Percentiles rank a stretch among this genome's conserved stretches.
phyloP scores from a whole-genome alignment of 148 eudicot species.

The Nepenthes gracilis region DNA sequence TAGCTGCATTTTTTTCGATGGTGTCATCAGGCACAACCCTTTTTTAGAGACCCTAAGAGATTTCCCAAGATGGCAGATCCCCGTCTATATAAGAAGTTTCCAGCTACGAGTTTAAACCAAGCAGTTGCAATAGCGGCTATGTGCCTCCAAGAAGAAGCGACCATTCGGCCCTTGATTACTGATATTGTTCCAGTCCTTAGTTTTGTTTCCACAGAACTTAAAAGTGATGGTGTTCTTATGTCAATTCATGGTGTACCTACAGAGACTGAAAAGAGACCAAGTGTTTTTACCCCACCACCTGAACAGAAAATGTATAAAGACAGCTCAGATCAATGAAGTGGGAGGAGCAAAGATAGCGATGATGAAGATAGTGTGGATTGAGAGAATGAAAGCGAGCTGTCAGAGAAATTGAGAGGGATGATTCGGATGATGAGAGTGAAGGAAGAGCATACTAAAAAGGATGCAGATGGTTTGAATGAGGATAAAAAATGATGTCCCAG shows the following conservation, averaged over 20 bases:
- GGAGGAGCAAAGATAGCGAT: constrained; percentile 5
- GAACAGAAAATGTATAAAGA: constrained; percentile 7
- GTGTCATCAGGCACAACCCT: constrained; percentile 38
- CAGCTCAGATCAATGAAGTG: neutral
- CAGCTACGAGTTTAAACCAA: constrained; percentile 35
- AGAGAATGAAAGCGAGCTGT: constrained; percentile 3
- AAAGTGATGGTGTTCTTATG: neutral
- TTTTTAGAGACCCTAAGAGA: constrained; percentile 34
- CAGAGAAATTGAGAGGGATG: constrained; percentile 4
- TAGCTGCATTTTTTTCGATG: neutral
- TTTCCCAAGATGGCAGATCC: constrained; percentile 50
- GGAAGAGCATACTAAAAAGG: neutral
- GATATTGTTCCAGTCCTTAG: constrained; percentile 38
- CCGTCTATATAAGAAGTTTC: constrained; percentile 20
- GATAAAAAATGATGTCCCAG: neutral
- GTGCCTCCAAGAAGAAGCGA: constrained; percentile 46
- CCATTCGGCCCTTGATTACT: constrained; percentile 36
- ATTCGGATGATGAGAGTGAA: neutral
- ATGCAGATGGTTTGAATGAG: neutral
- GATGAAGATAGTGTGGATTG: constrained; percentile 1
- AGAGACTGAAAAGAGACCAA: neutral
- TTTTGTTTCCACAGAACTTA: constrained; percentile 5
- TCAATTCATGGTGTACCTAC: neutral
- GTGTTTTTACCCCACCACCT: constrained; percentile 1
- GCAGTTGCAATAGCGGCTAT: constrained; percentile 53